A percentile compares a stretch with the other conserved stretches of the same genome.
phyloP scores from a whole-genome alignment of 495 filamentous ascomycete species.

The Penicillium flavigenum region DNA sequence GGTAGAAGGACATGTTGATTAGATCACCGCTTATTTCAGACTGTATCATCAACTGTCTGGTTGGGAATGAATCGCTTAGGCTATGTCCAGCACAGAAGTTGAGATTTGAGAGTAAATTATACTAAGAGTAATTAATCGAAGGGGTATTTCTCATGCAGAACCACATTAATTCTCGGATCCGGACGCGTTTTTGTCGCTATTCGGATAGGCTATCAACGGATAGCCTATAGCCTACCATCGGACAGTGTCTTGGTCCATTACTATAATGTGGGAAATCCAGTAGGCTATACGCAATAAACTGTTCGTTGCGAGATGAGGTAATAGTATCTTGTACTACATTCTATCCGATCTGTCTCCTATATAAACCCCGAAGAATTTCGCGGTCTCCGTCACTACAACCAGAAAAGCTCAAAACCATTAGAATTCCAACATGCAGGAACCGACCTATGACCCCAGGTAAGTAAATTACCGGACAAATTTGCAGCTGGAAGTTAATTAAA shows the following conservation, averaged over 20 bases:
- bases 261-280: neutral
- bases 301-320: neutral
- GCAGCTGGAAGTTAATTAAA: neutral
- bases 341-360: neutral
- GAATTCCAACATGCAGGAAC: constrained; percentile 20
- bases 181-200: neutral
- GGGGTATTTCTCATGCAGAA: neutral
- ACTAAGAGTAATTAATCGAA: neutral
- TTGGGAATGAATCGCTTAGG: neutral
- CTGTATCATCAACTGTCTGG: neutral
- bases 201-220: neutral
- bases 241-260: neutral
- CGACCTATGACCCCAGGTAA: constrained; percentile 23
- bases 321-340: neutral
- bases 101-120: neutral
- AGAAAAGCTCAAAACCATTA: neutral
- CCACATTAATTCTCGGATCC: neutral
- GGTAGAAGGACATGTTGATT: no score
- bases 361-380: neutral
- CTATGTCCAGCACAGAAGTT: neutral
- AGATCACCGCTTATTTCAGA: neutral
- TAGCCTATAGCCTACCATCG: constrained; percentile 24
- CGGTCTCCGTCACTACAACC: neutral
- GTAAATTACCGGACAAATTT: neutral
- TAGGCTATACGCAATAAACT: constrained; percentile 10